These are phyloP conservation scores for Geum urbanum DNA, from an alignment of 306 rosid species.

Conservation along the genomic window DNA sequence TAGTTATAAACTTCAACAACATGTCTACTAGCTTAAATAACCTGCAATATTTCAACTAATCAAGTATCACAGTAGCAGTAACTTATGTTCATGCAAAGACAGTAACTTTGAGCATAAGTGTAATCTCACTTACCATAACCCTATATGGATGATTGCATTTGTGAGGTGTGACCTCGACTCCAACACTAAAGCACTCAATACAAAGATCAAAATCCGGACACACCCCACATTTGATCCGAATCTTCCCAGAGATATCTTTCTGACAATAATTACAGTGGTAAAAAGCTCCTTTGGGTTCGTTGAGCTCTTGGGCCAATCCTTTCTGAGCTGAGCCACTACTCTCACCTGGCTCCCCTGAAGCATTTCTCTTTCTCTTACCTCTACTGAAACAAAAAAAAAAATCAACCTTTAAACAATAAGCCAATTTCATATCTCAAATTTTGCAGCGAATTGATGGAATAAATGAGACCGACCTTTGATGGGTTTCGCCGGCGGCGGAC, in stretches of 20 bases:
- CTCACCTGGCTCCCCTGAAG: conserved; percentile 41
- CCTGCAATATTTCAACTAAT: not conserved
- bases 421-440: not conserved
- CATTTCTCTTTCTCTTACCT: conserved; percentile 53
- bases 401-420: not conserved
- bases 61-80: not conserved
- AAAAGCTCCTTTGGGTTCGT: conserved; percentile 38
- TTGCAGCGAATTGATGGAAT: not conserved
- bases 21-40: not conserved
- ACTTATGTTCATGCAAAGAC: too few species aligned
- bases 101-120: not conserved
- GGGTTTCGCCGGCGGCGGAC: conserved; percentile 28
- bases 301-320: conserved; percentile 25
- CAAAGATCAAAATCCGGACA: conserved; percentile 57
- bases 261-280: conserved; percentile 58
- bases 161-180: conserved; percentile 46
- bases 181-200: conserved; percentile 49
- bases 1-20: not conserved
- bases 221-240: conserved; percentile 41
- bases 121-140: conserved; percentile 44
- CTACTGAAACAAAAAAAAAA: conserved; percentile 25
- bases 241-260: conserved; percentile 46
- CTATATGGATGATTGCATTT: conserved; percentile 45
- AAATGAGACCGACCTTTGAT: conserved; percentile 28
- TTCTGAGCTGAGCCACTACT: conserved; percentile 14